Evolutionary conservation across 2,329 filamentous ascomycete species (phyloP).

Genomic region (Pseudogymnoascus sp.): DNA sequence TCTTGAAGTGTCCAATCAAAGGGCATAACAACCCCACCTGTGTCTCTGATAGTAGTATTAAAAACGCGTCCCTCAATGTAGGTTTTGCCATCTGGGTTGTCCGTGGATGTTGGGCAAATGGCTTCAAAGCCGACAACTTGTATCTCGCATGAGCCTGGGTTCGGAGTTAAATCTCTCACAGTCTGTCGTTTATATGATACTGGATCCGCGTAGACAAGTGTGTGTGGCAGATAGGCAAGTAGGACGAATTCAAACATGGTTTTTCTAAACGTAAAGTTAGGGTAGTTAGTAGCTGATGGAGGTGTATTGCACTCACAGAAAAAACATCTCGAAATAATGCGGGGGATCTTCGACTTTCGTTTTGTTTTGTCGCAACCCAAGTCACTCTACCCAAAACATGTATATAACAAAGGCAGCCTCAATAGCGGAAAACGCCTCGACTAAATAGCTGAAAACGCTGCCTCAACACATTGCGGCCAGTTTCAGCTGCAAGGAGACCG

Average conservation of each 20-base stretch:
- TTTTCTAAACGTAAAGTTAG: not conserved
- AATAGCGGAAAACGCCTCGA: not conserved
- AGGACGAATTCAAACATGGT: not conserved
- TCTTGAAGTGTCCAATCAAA: not conserved
- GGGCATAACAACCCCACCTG: not conserved
- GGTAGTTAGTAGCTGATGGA: not conserved
- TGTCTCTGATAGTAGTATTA: not conserved
- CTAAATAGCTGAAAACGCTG: not conserved
- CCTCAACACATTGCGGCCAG: not conserved
- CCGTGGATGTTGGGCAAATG: not conserved
- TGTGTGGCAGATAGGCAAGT: not conserved
- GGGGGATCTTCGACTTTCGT: too few species aligned
- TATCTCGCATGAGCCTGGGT: not conserved
- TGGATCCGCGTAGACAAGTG: not conserved
- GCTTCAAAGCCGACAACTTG: not conserved
- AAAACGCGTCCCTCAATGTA: not conserved
- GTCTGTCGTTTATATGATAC: not conserved
- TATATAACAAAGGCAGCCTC: not conserved
- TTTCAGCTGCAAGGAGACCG: not conserved
- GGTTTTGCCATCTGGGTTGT: not conserved
- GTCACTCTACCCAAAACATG: not conserved
- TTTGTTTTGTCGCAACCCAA: too few species aligned
- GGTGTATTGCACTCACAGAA: not conserved
- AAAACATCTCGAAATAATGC: not conserved
- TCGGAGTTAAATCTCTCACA: not conserved